Evolutionary conservation across 2,329 filamentous ascomycete genomes (phyloP), one percentile per base, ranked within the genome.

Genomic region (Arthrobotrys pseudoclavata): DNA sequence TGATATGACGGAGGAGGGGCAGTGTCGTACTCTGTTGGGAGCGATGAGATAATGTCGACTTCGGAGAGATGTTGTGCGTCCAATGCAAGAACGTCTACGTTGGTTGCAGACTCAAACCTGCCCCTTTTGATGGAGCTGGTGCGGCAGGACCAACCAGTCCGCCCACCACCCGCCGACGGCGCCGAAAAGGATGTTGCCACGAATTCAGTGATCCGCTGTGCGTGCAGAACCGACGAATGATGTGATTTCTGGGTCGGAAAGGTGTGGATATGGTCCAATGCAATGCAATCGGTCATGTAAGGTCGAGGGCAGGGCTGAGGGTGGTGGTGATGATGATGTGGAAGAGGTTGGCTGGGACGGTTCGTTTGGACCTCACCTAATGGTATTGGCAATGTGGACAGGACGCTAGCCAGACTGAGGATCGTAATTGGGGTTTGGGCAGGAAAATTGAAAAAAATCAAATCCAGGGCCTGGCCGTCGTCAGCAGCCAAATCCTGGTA

Each of bases 221-320:
- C 66, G 29, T 57, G 42, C 57, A 52, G 18, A 42, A 68, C 60
- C 31, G 72, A 76, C 72, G 72, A 76, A 76, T 76, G 42, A 62
- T 52, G 63, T 29, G 53, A 52, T 60, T 60, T 69, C 10, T 18
- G 48, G 40, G 55, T 22, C 24, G 60, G 48, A 68, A 31, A 42
- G 64, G 72, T 70, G 72, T 70, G 72, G 72, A 76, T 70, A 60
- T 64, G 26, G 66, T 48, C 64, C 72, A 60, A 69, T 70, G 72
- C 66, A 76, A 76, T 69, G 72, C 72, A 76, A 66, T 76, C 72
- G 72, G 42, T 66, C 72, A 76, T 76, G 72, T 76, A 76, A 76
- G 45, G 72, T 76, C 64, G 71, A 69, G 64, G 37, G 71, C 55
- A 45, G 57, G 53, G 66, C 47, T 62, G 70, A 31, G 48, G 69